phyloP scores from a whole-genome alignment of 2,329 filamentous ascomycete genomes.

The Spiromastix sp. region DNA sequence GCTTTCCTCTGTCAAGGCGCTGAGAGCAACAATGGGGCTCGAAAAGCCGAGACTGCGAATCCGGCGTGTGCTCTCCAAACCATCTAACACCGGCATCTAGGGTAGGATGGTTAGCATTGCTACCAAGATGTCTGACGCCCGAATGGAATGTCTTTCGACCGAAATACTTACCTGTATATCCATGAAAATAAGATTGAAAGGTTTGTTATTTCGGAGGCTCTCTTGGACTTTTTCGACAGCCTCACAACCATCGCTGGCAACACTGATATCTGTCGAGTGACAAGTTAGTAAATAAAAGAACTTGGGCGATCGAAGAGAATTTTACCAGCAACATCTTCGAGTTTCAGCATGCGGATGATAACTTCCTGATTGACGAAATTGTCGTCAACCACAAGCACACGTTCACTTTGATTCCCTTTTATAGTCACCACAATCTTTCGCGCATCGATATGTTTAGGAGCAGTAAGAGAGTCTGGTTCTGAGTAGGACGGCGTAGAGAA shows the following conservation, averaged over 20 bases:
- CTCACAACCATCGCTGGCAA: slow-evolving; percentile 78
- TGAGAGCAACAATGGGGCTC: slow-evolving; percentile 80
- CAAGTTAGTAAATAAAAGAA: no score
- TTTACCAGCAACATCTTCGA: slow-evolving; percentile 33
- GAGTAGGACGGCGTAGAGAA: slow-evolving; percentile 37
- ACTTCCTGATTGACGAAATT: slow-evolving; percentile 91
- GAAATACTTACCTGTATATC: slow-evolving; percentile 66
- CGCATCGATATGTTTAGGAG: slow-evolving; percentile 48
- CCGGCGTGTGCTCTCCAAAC: slow-evolving; percentile 71
- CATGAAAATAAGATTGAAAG: slow-evolving; percentile 88
- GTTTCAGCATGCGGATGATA: slow-evolving; percentile 54
- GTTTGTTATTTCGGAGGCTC: slow-evolving; percentile 58
- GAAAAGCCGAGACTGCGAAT: slow-evolving; percentile 81
- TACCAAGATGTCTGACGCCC: background rate
- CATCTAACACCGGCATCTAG: slow-evolving; percentile 80
- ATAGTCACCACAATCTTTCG: no score
- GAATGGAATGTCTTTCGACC: no score
- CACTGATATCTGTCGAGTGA: slow-evolving; percentile 78
- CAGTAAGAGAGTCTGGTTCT: slow-evolving; percentile 59
- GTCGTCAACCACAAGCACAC: slow-evolving; percentile 88
- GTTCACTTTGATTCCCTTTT: slow-evolving; percentile 46
- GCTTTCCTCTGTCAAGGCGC: slow-evolving; percentile 81
- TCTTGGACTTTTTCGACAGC: slow-evolving; percentile 74
- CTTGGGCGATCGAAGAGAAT: no score
- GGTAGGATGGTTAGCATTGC: background rate